A percentile compares a stretch with the other conserved stretches of the same genome.
Conservation (phyloP, 306 rosid genomes). For the Lathyrus tuberosus region DNA sequence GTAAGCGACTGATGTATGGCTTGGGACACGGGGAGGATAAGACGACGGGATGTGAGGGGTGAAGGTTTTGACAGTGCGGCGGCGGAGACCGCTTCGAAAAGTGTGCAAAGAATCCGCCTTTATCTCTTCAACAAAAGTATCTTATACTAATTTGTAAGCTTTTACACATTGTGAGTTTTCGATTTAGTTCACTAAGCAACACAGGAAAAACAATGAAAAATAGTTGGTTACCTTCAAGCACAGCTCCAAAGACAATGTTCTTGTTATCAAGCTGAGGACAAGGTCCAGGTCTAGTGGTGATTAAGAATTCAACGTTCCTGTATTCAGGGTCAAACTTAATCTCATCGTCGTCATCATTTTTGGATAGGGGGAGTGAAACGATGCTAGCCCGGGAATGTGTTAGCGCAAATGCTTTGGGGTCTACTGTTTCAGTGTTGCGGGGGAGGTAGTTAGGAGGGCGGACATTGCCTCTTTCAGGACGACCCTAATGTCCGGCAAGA, state of each 20-base stretch:
- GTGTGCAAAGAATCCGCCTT: too few relatives aligned
- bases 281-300: conserved; percentile 92
- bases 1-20: too few relatives aligned
- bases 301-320: conserved; percentile 78
- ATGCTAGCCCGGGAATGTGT: conserved; percentile 75
- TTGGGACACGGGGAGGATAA: too few relatives aligned
- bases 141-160: too few relatives aligned
- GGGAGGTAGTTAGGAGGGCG: conserved; percentile 62
- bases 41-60: too few relatives aligned
- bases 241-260: conserved; percentile 84
- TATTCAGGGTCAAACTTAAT: conserved; percentile 71
- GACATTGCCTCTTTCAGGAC: conserved; percentile 82
- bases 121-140: too few relatives aligned
- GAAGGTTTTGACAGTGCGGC: too few relatives aligned
- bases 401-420: conserved; percentile 61
- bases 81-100: too few relatives aligned
- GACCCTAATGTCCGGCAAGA: conserved; percentile 85
- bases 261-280: conserved; percentile 78
- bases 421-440: conserved; percentile 70
- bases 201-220: not conserved
- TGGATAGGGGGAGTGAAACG: conserved; percentile 75
- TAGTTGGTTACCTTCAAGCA: conserved; percentile 68
- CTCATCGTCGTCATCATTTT: conserved; percentile 78
- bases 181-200: not conserved
- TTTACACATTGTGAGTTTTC: not conserved